Base-by-base conservation (phyloP, 1,284 basidiomycete species). In the Laetiporus sulphureus region DNA sequence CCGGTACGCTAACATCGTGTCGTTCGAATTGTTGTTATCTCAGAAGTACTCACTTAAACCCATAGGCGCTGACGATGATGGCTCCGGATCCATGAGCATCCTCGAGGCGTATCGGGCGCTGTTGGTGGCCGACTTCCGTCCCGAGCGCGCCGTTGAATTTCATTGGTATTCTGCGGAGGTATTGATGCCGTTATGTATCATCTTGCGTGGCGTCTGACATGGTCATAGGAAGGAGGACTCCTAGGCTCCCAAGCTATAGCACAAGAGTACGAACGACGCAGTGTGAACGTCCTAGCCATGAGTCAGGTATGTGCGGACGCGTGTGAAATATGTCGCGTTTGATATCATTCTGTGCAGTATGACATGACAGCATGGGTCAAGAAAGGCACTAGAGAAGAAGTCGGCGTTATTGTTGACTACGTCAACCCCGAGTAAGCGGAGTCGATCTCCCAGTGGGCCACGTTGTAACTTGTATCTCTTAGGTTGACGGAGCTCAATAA, bases 301-400 rank as follows among this genome's bases (percentile, higher is more conserved):
- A 82, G 90, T 52, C 85, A 90, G 73, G 84, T 86, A 65, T 41
- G 62, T n/a, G n/a, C n/a, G n/a, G 44, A 24, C 39, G 39, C 47
- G 32, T 27, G 23, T 32, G 16, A 8, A 39, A 47, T 58, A 37
- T 39, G 40, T 47, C 47, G 42, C 25, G 43, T 44, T 42, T 45
- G 41, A 44, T 41, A 53, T 50, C 33, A 51, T 40, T 30, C 31
- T 33, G 22, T 36, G 39, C 48, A 88, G 83, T 92, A 90, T 63
- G 91, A 94, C 62, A 94, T 95, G 89, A 92, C 90, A 32, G 95
- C 94, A 44, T 99, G 91, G 83, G 90, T 99, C 54, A 95, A 95
- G 77, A 64, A 68, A 49, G 94, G 92, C 33, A 91, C 90, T 16
- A 66, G 70, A 47, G 91, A 95, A 66, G 79, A 83, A 65, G 83